Conservation (phyloP, 2,329 filamentous ascomycete genomes). For the Diplodia scrobiculata region DNA sequence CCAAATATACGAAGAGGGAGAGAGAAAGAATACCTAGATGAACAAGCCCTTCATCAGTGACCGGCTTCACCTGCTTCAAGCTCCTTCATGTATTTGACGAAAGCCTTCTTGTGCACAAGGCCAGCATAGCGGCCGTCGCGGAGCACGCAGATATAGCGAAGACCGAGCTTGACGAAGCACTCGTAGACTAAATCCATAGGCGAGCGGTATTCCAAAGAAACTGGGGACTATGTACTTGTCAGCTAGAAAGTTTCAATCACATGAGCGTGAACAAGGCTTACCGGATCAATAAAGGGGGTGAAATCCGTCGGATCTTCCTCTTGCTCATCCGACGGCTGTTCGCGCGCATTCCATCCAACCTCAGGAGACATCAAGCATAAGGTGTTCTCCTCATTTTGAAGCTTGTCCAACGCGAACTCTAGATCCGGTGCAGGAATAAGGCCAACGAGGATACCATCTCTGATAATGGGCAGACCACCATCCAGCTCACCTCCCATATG, state of each 20-base stretch:
- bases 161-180: constrained; percentile 89
- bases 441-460: constrained; percentile 77
- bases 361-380: constrained; percentile 80
- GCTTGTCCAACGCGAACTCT: constrained; percentile 84
- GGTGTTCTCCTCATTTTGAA: constrained; percentile 71
- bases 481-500: constrained; percentile 88
- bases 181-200: constrained; percentile 96
- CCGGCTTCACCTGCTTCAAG: constrained; percentile 59
- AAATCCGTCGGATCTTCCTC: constrained; percentile 75
- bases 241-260: constrained; percentile 15
- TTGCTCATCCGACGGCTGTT: constrained; percentile 58
- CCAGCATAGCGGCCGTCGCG: constrained; percentile 83
- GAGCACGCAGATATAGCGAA: constrained; percentile 89
- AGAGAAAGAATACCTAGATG: neutral
- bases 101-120: constrained; percentile 93
- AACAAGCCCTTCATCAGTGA: neutral
- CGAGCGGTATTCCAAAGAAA: constrained; percentile 82
- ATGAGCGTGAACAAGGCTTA: constrained; percentile 45
- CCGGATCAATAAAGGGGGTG: constrained; percentile 85
- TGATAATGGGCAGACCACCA: constrained; percentile 83
- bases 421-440: constrained; percentile 92
- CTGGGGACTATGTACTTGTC: constrained; percentile 63
- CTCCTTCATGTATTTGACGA: constrained; percentile 91
- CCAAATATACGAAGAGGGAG: neutral
- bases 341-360: constrained; percentile 49